Percentiles rank a stretch among this genome's conserved stretches.
Evolutionary conservation across 228 moss, liverwort and hornwort genomes (phyloP).

Genomic region (Sphagnum fallax): DNA sequence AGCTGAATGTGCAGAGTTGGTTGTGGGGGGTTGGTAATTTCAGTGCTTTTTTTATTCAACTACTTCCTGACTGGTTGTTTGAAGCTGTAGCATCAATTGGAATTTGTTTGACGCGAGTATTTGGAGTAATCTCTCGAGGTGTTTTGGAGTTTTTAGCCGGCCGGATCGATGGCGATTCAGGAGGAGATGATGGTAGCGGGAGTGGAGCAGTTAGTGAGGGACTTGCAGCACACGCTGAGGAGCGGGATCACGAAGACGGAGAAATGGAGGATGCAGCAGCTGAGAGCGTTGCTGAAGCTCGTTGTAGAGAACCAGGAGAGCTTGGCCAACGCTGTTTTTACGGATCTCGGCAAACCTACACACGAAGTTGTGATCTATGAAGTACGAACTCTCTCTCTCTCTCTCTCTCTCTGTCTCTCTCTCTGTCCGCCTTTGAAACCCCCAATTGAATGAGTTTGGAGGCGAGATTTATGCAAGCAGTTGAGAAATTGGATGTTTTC

Average conservation of each 20-base stretch:
- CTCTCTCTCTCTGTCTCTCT: too few relatives aligned
- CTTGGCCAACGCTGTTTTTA: conserved; percentile 27
- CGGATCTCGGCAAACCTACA: conserved; percentile 44
- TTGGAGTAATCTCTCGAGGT: too few relatives aligned
- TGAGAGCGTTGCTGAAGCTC: conserved; percentile 24
- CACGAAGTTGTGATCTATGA: conserved; percentile 29
- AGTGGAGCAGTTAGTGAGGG: conserved; percentile 9
- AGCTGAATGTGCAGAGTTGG: too few relatives aligned
- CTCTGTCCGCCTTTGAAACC: too few relatives aligned
- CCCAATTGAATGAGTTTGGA: too few relatives aligned
- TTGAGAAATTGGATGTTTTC: conserved; percentile 4
- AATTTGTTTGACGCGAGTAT: too few relatives aligned
- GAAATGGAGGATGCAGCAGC: conserved; percentile 46
- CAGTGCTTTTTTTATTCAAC: too few relatives aligned
- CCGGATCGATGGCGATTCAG: too few relatives aligned
- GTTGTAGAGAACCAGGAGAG: conserved; percentile 29
- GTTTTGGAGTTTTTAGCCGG: too few relatives aligned
- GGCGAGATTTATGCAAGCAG: background rate
- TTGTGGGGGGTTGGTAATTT: too few relatives aligned
- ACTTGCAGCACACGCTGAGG: conserved; percentile 18
- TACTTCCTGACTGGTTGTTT: too few relatives aligned
- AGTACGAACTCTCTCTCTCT: conserved; percentile 5
- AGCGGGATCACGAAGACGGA: conserved; percentile 24
- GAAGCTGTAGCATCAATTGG: too few relatives aligned
- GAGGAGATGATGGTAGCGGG: conserved; percentile 3